These are phyloP conservation scores for Margaritispora aquatica DNA, from an alignment of 495 filamentous ascomycete species.

Conservation along the genomic window DNA sequence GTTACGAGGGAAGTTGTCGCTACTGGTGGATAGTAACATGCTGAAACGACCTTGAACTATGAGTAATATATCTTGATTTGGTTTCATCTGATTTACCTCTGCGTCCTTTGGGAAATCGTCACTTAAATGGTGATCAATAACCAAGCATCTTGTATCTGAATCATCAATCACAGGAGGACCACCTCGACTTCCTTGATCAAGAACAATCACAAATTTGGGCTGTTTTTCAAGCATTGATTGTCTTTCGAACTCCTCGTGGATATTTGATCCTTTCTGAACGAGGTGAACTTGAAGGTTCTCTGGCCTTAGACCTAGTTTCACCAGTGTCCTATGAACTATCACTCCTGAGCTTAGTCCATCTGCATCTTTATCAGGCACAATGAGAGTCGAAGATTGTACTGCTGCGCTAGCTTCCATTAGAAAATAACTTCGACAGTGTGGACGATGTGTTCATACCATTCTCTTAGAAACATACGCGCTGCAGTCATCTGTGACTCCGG, in stretches of 20 bases:
- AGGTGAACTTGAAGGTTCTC: slow-evolving; percentile 44
- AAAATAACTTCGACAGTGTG: background rate
- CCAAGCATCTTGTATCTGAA: slow-evolving; percentile 32
- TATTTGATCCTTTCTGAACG: slow-evolving; percentile 41
- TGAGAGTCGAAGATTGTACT: slow-evolving; percentile 31
- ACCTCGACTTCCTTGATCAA: slow-evolving; percentile 51
- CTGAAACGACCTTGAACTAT: slow-evolving; percentile 36
- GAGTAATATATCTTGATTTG: no score
- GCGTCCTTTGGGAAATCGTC: slow-evolving; percentile 44
- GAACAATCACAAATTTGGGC: slow-evolving; percentile 48
- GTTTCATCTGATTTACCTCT: slow-evolving; percentile 1
- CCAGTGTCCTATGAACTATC: slow-evolving; percentile 48
- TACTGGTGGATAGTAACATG: slow-evolving; percentile 49
- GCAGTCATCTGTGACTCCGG: slow-evolving; percentile 37
- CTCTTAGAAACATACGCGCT: slow-evolving; percentile 38
- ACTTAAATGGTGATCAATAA: slow-evolving; percentile 55
- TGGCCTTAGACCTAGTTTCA: slow-evolving; percentile 39
- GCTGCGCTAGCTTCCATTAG: slow-evolving; percentile 9
- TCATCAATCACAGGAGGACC: slow-evolving; percentile 40
- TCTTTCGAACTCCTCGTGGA: slow-evolving; percentile 42
- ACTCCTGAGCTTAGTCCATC: slow-evolving; percentile 54
- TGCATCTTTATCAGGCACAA: slow-evolving; percentile 57
- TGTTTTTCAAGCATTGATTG: slow-evolving; percentile 34
- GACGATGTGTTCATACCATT: slow-evolving; percentile 36
- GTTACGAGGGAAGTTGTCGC: slow-evolving; percentile 51